Conservation (phyloP, 208 protist species). For the Trypanosoma conorhini region DNA sequence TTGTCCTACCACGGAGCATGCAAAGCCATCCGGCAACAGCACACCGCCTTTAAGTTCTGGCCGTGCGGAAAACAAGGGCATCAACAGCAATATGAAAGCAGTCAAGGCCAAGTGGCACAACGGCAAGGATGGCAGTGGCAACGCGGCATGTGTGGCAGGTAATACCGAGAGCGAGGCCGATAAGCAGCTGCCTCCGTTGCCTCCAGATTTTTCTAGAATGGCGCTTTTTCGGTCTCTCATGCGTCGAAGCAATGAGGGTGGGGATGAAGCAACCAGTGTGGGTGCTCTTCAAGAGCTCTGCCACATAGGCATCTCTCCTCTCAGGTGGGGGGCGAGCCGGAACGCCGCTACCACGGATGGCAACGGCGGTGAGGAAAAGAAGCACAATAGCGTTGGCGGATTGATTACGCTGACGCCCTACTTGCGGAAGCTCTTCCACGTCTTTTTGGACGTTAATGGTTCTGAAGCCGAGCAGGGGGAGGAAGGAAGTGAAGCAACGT, state of each 20-base stretch:
- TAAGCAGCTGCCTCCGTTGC: too few species aligned
- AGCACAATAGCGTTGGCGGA: not conserved
- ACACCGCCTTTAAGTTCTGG: not conserved
- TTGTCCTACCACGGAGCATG: not conserved
- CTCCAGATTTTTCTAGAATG: not conserved
- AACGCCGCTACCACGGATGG: not conserved
- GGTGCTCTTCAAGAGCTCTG: slow-evolving; percentile 7
- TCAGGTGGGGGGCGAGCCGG: not conserved
- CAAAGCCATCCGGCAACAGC: not conserved
- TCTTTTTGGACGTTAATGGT: slow-evolving; percentile 5
- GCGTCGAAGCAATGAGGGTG: not conserved
- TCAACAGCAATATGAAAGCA: not conserved
- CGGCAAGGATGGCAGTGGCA: not conserved
- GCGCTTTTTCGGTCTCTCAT: slow-evolving; percentile 2
- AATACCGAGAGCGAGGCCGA: not conserved
- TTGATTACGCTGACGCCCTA: not conserved
- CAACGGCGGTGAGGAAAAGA: not conserved
- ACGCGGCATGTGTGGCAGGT: not conserved
- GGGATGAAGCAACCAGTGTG: not conserved
- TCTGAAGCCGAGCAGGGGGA: not conserved
- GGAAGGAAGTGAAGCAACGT: not conserved
- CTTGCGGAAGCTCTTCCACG: slow-evolving; percentile 11
- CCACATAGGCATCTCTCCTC: not conserved
- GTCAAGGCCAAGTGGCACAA: not conserved
- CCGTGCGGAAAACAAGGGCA: not conserved